Conservation (phyloP, 805 yeast genomes). For the Yamadazyma takamatsuzukensis region DNA sequence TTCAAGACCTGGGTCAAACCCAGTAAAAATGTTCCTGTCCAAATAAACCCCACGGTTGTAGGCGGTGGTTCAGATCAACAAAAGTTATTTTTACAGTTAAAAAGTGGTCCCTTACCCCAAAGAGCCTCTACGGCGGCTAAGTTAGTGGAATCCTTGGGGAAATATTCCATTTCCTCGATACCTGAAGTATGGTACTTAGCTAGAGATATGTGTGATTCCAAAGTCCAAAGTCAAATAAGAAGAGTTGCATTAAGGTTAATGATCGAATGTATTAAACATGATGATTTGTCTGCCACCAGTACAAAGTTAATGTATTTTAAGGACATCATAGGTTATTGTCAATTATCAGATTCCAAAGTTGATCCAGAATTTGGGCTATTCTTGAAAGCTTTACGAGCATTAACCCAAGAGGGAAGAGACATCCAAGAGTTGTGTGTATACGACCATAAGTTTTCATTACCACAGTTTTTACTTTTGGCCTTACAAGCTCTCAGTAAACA, state of each 20-base stretch:
- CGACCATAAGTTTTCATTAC: slow-evolving; percentile 27
- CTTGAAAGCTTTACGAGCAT: slow-evolving; percentile 40
- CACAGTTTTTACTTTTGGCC: slow-evolving; percentile 12
- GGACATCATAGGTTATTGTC: slow-evolving; percentile 48
- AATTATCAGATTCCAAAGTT: slow-evolving; percentile 23
- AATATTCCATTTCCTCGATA: slow-evolving; percentile 52
- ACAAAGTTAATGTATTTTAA: slow-evolving; percentile 54
- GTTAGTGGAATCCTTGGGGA: slow-evolving; percentile 48
- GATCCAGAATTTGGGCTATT: slow-evolving; percentile 53
- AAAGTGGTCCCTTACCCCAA: slow-evolving; percentile 29
- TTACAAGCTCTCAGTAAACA: slow-evolving; percentile 11
- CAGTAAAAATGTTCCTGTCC: slow-evolving; percentile 24
- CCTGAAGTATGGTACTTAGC: slow-evolving; percentile 78
- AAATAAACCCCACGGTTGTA: slow-evolving; percentile 41
- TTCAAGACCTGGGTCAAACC: slow-evolving; percentile 38
- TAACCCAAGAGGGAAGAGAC: slow-evolving; percentile 54
- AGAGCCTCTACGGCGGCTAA: slow-evolving; percentile 50
- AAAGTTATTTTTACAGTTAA: slow-evolving; percentile 34
- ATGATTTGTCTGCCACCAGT: slow-evolving; percentile 47
- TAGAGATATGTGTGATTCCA: slow-evolving; percentile 45
- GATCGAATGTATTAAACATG: slow-evolving; percentile 50
- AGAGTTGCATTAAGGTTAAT: slow-evolving; percentile 52
- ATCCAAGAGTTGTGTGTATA: slow-evolving; percentile 48
- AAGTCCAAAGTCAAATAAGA: slow-evolving; percentile 28
- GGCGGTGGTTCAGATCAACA: slow-evolving; percentile 44